A percentile compares a stretch with the other conserved stretches of the same genome.
These are phyloP conservation scores for Phaffia australis DNA, from an alignment of 768 basidiomycete genomes.

Conservation along the genomic window DNA sequence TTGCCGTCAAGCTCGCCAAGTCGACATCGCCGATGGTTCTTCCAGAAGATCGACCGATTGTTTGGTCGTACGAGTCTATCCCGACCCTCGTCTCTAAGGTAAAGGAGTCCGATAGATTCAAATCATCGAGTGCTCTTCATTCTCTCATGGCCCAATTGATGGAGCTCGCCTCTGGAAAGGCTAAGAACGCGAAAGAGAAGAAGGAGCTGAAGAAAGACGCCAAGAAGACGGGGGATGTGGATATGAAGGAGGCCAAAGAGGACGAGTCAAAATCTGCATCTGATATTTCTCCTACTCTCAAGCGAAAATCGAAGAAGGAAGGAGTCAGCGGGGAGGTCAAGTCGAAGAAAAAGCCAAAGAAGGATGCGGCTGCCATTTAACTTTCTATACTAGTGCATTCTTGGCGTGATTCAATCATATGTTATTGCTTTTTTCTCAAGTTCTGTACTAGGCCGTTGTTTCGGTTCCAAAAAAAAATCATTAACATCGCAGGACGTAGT, in stretches of 20 bases:
- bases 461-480: no score
- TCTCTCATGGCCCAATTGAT: constrained; percentile 56
- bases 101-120: constrained; percentile 29
- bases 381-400: no score
- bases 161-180: constrained; percentile 32
- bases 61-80: constrained; percentile 59
- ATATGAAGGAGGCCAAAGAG: not conserved
- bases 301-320: constrained; percentile 1
- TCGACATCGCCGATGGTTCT: constrained; percentile 48
- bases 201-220: constrained; percentile 19
- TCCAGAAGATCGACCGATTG: constrained; percentile 34
- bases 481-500: no score
- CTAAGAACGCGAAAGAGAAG: constrained; percentile 22
- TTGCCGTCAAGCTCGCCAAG: constrained; percentile 55
- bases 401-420: no score
- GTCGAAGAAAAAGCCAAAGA: constrained; percentile 16
- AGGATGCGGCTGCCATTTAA: not conserved
- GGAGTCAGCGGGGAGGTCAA: constrained; percentile 5
- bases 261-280: not conserved
- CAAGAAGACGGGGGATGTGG: constrained; percentile 18
- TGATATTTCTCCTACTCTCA: not conserved
- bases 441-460: no score
- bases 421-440: no score
- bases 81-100: constrained; percentile 45
- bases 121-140: constrained; percentile 47